phyloP scores from a whole-genome alignment of 305 asterid genomes.

The Rubia peregrina region DNA sequence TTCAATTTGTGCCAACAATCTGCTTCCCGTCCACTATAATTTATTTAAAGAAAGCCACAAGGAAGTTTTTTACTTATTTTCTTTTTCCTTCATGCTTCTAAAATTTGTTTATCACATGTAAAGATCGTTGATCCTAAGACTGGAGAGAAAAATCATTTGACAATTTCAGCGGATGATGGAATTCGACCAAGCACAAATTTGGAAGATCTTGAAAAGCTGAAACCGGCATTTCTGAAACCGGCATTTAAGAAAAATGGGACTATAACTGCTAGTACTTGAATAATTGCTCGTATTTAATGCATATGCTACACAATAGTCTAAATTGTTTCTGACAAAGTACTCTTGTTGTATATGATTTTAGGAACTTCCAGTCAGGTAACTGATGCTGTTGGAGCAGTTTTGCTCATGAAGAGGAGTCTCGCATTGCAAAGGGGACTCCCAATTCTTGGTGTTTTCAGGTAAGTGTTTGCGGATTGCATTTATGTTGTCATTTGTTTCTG shows the following conservation, averaged over 20 bases:
- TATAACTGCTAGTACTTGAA: slow-evolving; percentile 73
- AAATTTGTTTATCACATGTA: background rate
- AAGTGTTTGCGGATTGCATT: too few relatives aligned
- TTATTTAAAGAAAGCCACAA: too few relatives aligned
- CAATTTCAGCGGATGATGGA: slow-evolving; percentile 75
- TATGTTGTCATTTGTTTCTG: background rate
- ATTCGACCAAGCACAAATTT: slow-evolving; percentile 67
- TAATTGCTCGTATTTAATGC: background rate
- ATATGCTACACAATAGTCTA: background rate
- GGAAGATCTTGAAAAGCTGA: slow-evolving; percentile 61
- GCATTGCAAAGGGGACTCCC: slow-evolving; percentile 76
- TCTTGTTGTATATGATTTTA: slow-evolving; percentile 17
- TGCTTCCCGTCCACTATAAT: too few relatives aligned
- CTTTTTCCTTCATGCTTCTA: background rate
- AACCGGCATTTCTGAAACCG: too few relatives aligned
- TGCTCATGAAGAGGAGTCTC: slow-evolving; percentile 81
- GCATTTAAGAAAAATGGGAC: slow-evolving; percentile 77
- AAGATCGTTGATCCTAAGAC: slow-evolving; percentile 68
- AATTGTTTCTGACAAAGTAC: background rate
- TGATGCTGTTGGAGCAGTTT: slow-evolving; percentile 96
- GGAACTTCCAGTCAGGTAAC: slow-evolving; percentile 86
- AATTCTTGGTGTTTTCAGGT: slow-evolving; percentile 82
- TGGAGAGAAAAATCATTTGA: slow-evolving; percentile 56
- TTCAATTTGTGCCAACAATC: background rate
- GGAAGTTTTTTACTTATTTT: too few relatives aligned